phyloP scores from a whole-genome alignment of 495 filamentous ascomycete species.

The Oidiodendron maius region DNA sequence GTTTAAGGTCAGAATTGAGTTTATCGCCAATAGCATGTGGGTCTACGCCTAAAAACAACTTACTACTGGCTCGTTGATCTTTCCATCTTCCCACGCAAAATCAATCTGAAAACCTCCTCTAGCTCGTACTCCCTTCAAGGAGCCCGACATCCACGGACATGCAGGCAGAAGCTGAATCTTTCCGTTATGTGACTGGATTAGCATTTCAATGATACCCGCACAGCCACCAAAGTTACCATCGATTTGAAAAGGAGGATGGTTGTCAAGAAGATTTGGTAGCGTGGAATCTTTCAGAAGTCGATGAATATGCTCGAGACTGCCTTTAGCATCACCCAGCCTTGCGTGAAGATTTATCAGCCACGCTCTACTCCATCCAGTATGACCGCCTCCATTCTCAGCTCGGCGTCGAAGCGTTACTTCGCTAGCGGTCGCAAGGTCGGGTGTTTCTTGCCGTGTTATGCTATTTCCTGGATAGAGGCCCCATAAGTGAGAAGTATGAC shows the following conservation, averaged over 20 bases:
- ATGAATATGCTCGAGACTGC: conserved; percentile 31
- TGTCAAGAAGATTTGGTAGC: conserved; percentile 35
- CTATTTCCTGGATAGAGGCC: conserved; percentile 30
- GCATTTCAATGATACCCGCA: conserved; percentile 42
- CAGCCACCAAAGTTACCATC: conserved; percentile 48
- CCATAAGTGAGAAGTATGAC: conserved; percentile 45
- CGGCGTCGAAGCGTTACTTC: conserved; percentile 21
- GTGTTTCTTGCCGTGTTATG: conserved; percentile 16
- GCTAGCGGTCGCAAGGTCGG: conserved; percentile 24
- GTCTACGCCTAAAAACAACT: neutral
- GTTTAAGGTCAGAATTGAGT: neutral
- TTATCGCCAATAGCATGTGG: neutral
- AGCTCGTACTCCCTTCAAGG: conserved; percentile 32
- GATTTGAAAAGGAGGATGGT: conserved; percentile 40
- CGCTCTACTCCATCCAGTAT: conserved; percentile 44
- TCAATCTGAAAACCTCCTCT: conserved; percentile 37
- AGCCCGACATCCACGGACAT: conserved; percentile 34
- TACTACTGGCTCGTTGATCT: conserved; percentile 14
- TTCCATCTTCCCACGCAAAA: conserved; percentile 26
- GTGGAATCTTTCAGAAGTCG: conserved; percentile 34
- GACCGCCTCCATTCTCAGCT: conserved; percentile 30
- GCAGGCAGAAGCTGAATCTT: conserved; percentile 39
- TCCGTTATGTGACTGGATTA: conserved; percentile 43
- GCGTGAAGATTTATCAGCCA: conserved; percentile 41
- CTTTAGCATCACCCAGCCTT: conserved; percentile 26